phyloP scores from a whole-genome alignment of 202 grass and related monocot genomes.

The Elaeis oleifera region DNA sequence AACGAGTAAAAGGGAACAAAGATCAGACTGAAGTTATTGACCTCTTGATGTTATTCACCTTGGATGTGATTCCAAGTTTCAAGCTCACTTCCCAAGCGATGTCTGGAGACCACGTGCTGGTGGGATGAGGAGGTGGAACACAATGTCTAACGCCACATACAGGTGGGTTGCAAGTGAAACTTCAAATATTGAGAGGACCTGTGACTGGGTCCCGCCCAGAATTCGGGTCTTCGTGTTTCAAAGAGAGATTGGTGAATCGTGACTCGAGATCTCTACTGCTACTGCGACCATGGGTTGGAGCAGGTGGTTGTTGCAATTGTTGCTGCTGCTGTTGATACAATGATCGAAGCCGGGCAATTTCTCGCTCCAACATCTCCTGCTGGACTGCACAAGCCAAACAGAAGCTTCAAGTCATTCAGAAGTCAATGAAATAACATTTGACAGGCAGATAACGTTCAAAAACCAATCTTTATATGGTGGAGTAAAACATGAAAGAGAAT shows the following conservation, averaged over 20 bases:
- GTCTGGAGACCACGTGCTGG: background rate
- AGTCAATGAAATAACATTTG: too few relatives aligned
- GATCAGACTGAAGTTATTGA: background rate
- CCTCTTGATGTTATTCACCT: conserved; percentile 1
- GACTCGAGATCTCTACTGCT: conserved; percentile 2
- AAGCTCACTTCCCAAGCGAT: background rate
- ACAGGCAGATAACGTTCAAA: too few relatives aligned
- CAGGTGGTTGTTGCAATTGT: background rate
- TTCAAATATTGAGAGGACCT: background rate
- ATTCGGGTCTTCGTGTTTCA: background rate
- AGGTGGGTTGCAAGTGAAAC: background rate
- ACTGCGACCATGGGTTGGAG: background rate
- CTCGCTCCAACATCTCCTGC: conserved; percentile 7
- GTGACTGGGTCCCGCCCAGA: background rate
- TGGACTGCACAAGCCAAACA: background rate
- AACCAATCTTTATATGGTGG: too few relatives aligned
- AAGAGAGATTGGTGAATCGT: conserved; percentile 1
- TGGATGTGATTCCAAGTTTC: background rate
- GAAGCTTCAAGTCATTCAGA: too few relatives aligned
- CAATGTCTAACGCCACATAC: background rate
- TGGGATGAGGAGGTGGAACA: background rate
- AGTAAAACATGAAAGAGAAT: too few relatives aligned
- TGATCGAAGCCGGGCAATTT: conserved; percentile 5
- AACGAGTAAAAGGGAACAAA: background rate
- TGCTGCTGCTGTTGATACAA: conserved; percentile 11